Evolutionary conservation across 169 alveolate species (phyloP).

Genomic region (Plasmodium reichenowi): DNA sequence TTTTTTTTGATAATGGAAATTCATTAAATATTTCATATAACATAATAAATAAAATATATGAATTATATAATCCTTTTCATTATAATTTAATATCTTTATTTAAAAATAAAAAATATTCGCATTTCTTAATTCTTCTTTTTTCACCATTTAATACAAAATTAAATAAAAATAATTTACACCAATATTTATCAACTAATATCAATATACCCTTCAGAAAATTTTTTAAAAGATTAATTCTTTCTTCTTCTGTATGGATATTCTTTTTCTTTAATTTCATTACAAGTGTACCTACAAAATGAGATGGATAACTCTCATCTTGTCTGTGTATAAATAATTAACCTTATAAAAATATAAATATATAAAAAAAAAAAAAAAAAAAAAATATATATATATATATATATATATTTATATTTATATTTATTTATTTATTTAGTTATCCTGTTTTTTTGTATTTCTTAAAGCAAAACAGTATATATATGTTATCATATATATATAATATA

Average conservation of each 20-base stretch:
- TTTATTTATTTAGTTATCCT: too few relatives aligned
- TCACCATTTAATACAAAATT: conserved; percentile 43
- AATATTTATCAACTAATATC: not conserved
- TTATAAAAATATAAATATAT: too few relatives aligned
- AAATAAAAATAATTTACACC: not conserved
- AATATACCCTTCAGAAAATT: conserved; percentile 9
- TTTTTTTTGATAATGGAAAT: not conserved
- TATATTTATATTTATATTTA: too few relatives aligned
- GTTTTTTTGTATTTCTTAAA: too few relatives aligned
- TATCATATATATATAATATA: too few relatives aligned
- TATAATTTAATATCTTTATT: not conserved
- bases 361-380: too few relatives aligned
- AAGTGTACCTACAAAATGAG: not conserved
- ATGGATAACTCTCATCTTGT: too few relatives aligned
- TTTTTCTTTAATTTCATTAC: conserved; percentile 28
- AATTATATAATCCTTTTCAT: conserved; percentile 10
- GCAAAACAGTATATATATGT: too few relatives aligned
- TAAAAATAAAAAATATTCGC: not conserved
- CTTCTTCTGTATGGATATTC: conserved; percentile 17
- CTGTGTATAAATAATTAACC: too few relatives aligned
- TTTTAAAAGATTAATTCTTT: not conserved
- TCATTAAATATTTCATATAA: not conserved
- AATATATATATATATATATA: too few relatives aligned
- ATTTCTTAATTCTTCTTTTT: conserved; percentile 25
- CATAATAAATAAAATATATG: not conserved